Base-by-base conservation (phyloP, 148 eudicot species). In the Rhododendron vialii region DNA sequence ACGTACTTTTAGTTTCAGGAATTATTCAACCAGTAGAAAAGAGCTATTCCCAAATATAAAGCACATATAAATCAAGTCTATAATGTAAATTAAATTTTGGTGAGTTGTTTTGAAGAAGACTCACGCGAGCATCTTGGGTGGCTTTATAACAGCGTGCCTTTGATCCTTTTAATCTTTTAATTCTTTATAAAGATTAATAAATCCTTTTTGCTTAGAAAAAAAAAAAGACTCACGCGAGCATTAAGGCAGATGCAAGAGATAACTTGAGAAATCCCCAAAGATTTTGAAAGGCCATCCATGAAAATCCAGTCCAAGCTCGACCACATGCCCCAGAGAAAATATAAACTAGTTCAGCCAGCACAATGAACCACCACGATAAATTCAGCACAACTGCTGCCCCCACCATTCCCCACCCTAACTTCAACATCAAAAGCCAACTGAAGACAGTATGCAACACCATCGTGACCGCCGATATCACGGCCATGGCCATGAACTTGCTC, bases 311-410 rank as follows among this genome's bases (percentile, higher is more conserved):
- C 87, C 87, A 85, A 26, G 87, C 76, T 35, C 69, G 84, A 1
- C 90, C 94, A 85, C 94, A 93, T 20, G 88, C 30, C 38, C 95
- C 97, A 26, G 89, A 47, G 3, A 93, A 28, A 1, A 93, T 85
- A 47, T 92, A 93, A 11, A 85, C 69, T n/a, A 94, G 36, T 88
- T 93, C 93, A n/a, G 90, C 93, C 87, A 89, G 81, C 47, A 89
- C 94, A 43, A 92, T 94, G 86, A 94, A 87, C 96, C 95, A 93
- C 96, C 95, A 94, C 22, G 94, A 91, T 11, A 28, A 35, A 74
- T 94, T 77, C 3, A 91, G 85, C 88, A 91, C 95, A 45, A 88
- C 84, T 0, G 97, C 93, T 1, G 88, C 95, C 10, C 93, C 97
- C 24, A 57, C 91, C 76, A 94, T 17, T 0, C 95, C 95, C 93